A percentile compares a stretch with the other conserved stretches of the same genome.
phyloP scores from a whole-genome alignment of 495 filamentous ascomycete genomes.

The Neurospora tetrasperma region DNA sequence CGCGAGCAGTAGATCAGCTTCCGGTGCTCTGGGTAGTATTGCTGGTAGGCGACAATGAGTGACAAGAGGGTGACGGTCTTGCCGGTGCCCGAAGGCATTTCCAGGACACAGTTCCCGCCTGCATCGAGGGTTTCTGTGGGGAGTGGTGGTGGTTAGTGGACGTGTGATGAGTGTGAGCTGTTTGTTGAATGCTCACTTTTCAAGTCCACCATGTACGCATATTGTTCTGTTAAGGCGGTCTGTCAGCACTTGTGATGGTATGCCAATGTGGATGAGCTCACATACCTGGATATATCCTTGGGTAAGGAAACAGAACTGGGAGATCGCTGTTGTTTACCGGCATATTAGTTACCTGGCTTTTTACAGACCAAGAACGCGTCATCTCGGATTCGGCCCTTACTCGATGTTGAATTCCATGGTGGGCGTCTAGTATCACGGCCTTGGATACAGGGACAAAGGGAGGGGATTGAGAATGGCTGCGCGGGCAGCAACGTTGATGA shows the following conservation, averaged over 20 bases:
- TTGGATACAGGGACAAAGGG: background rate
- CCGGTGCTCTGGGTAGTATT: conserved; percentile 77
- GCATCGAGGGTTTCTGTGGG: conserved; percentile 71
- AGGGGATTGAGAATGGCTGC: background rate
- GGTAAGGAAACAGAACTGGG: conserved; percentile 92
- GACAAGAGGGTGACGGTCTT: conserved; percentile 95
- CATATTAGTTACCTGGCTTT: conserved; percentile 6
- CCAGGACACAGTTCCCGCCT: conserved; percentile 91
- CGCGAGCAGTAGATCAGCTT: conserved; percentile 98
- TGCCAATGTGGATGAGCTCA: conserved; percentile 5
- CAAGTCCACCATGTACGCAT: conserved; percentile 98
- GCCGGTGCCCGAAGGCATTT: conserved; percentile 99
- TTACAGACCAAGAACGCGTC: background rate
- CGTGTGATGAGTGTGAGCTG: background rate
- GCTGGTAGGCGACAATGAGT: conserved; percentile 92
- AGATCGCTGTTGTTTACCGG: conserved; percentile 52
- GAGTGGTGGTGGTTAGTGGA: background rate
- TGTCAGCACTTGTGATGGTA: background rate
- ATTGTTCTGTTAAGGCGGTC: conserved; percentile 54
- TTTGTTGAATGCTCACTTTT: conserved; percentile 48
- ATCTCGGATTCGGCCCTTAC: conserved; percentile 5
- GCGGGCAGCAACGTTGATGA: background rate
- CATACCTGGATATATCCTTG: conserved; percentile 81
- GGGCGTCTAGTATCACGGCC: background rate
- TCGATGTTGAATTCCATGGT: conserved; percentile 96